Evolutionary conservation across 441 rosid genomes (phyloP).

Genomic region (Euphorbia schlechtendalii): DNA sequence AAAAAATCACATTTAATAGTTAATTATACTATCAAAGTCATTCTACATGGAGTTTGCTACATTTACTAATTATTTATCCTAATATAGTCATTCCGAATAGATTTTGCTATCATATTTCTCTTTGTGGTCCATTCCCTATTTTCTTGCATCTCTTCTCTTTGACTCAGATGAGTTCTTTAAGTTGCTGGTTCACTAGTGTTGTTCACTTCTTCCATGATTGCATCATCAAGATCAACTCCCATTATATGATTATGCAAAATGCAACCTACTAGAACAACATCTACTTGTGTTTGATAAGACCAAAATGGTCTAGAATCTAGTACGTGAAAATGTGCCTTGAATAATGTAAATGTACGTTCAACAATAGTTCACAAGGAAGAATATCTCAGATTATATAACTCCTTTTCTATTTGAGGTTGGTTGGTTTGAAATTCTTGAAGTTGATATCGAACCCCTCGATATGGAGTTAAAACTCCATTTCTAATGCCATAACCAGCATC

Average conservation of each 20-base stretch:
- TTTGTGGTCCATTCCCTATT: no score
- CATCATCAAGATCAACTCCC: not conserved
- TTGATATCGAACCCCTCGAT: not conserved
- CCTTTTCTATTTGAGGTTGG: not conserved
- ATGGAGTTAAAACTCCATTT: not conserved
- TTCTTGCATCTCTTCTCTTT: no score
- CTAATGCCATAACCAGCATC: not conserved
- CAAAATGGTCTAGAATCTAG: not conserved
- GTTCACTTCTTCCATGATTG: not conserved
- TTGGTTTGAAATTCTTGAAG: not conserved
- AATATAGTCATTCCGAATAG: no score
- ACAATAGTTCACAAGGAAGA: not conserved
- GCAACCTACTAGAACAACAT: not conserved
- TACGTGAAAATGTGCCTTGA: not conserved
- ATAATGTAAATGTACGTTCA: not conserved
- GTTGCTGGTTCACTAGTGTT: not conserved
- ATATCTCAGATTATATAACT: not conserved
- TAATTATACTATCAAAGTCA: no score
- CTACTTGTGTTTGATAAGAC: not conserved
- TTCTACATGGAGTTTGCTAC: no score
- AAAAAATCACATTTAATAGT: no score
- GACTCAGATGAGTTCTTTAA: not conserved
- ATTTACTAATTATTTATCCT: no score
- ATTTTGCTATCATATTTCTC: no score
- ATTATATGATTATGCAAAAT: no score